Evolutionary conservation across 2,329 filamentous ascomycete species (phyloP).

Genomic region (Sclerotinia sclerotiorum): DNA sequence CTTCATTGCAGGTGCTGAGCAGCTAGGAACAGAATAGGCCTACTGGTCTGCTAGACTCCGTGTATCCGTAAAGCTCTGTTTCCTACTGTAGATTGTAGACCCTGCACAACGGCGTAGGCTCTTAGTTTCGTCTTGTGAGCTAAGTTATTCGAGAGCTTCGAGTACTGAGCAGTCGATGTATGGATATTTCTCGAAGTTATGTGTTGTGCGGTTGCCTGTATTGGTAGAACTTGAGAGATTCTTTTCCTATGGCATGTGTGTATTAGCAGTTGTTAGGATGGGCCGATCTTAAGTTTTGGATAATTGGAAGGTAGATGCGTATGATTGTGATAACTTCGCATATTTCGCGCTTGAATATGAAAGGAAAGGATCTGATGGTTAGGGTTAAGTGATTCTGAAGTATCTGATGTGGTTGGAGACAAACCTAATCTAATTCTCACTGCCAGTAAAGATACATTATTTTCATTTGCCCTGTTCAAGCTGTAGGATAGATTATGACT

Average conservation of each 20-base stretch:
- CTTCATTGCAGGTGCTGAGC: background rate
- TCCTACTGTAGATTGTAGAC: too few relatives aligned
- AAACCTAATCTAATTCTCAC: background rate
- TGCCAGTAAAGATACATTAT: background rate
- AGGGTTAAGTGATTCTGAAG: background rate
- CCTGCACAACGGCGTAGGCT: background rate
- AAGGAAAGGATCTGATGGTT: background rate
- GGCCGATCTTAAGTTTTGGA: too few relatives aligned
- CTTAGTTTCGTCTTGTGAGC: background rate
- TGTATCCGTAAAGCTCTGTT: background rate
- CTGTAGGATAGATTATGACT: background rate
- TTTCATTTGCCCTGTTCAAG: background rate
- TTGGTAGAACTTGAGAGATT: background rate
- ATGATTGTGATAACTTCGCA: background rate
- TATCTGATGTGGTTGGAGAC: background rate
- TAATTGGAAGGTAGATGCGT: fast-evolving
- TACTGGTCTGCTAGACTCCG: background rate
- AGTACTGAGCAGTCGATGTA: background rate
- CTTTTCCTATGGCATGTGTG: background rate
- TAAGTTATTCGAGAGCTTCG: background rate
- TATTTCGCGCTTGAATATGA: background rate
- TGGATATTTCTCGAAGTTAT: background rate
- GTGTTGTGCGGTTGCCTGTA: too few relatives aligned
- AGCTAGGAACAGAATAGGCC: background rate
- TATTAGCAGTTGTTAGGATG: background rate